Conservation (phyloP, 352 stramenopile species). For the Pythium aristosporum region DNA sequence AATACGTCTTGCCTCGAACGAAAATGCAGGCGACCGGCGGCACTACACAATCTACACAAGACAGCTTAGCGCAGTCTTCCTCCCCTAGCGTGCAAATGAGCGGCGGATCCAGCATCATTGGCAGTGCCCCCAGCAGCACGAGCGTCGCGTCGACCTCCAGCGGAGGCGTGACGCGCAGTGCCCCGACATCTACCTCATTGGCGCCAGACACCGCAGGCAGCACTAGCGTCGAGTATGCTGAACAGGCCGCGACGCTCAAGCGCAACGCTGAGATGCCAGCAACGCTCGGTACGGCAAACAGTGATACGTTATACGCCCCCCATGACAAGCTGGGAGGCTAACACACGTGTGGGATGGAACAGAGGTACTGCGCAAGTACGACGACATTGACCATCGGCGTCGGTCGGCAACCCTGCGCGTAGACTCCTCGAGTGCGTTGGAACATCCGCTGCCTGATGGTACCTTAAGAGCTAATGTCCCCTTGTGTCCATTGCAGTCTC, state of each 20-base stretch:
- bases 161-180: background rate
- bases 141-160: background rate
- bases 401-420: slow-evolving; percentile 55
- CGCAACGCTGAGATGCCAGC: slow-evolving; percentile 17
- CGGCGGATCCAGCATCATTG: background rate
- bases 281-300: slow-evolving; percentile 13
- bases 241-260: slow-evolving; percentile 18
- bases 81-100: background rate
- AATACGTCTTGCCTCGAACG: background rate
- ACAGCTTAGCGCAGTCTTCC: background rate
- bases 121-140: slow-evolving; percentile 4
- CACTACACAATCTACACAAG: background rate
- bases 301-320: no score
- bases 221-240: slow-evolving; percentile 6
- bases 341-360: background rate
- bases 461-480: background rate
- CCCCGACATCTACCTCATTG: background rate
- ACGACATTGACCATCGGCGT: slow-evolving; percentile 57
- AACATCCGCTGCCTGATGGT: background rate
- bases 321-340: background rate
- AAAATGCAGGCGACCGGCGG: background rate
- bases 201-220: background rate
- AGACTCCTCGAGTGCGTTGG: slow-evolving; percentile 53
- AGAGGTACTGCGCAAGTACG: slow-evolving; percentile 59
- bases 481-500: slow-evolving; percentile 36